These are phyloP conservation scores for Solanum habrochaites DNA, from an alignment of 257 asterid genomes.

Conservation along the genomic window DNA sequence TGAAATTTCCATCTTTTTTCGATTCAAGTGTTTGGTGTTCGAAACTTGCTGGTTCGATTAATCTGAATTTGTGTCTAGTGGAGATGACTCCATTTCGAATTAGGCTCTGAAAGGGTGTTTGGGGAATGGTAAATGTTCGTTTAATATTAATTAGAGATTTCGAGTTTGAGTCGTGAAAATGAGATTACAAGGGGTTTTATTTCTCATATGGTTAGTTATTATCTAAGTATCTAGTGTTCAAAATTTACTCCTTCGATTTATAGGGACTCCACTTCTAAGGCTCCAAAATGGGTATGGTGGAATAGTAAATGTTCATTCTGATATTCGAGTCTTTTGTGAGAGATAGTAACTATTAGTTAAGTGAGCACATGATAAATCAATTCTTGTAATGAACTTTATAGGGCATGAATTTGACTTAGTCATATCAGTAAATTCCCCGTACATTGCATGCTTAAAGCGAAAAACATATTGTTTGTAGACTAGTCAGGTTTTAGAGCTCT, in stretches of 20 bases:
- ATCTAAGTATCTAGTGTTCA: not conserved
- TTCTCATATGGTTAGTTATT: not conserved
- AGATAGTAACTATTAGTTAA: no score
- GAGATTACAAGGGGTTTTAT: not conserved
- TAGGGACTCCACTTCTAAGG: not conserved
- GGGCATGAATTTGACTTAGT: not conserved
- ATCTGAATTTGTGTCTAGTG: not conserved
- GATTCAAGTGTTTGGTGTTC: not conserved
- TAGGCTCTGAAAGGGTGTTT: not conserved
- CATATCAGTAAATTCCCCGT: not conserved
- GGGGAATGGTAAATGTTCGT: not conserved
- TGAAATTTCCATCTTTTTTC: not conserved
- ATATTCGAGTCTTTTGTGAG: no score
- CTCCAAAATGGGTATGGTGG: not conserved
- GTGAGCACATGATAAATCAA: no score
- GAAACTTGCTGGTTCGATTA: not conserved
- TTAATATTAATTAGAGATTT: not conserved
- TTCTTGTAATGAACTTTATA: not conserved
- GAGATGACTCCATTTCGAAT: not conserved
- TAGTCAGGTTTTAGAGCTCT: not conserved
- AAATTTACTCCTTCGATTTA: not conserved
- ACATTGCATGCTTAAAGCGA: not conserved
- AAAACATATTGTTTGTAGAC: not conserved
- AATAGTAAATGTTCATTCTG: not conserved
- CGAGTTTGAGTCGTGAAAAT: not conserved